These are phyloP conservation scores for Alternaria burnsii DNA, from an alignment of 2,329 filamentous ascomycete species.

Conservation along the genomic window DNA sequence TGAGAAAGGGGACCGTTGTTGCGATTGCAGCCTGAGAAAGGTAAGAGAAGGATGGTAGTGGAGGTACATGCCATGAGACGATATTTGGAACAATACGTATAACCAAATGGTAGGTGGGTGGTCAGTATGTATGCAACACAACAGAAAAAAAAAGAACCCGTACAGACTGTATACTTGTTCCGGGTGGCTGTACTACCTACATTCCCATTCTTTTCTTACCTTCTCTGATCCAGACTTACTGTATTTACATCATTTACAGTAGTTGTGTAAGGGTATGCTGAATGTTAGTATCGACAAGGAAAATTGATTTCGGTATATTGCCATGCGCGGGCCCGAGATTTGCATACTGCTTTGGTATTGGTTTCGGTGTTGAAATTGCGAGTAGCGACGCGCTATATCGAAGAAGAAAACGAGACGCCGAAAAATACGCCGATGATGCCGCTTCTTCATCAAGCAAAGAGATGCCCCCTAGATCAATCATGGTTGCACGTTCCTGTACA, in stretches of 20 bases:
- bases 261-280: neutral
- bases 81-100: neutral
- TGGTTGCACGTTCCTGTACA: neutral
- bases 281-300: neutral
- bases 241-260: too few species aligned
- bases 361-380: neutral
- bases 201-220: neutral
- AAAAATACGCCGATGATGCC: conserved; percentile 1
- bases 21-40: neutral
- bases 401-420: neutral
- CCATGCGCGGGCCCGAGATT: too few species aligned
- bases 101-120: too few species aligned
- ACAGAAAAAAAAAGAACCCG: neutral
- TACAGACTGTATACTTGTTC: neutral
- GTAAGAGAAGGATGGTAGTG: neutral
- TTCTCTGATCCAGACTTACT: neutral
- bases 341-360: too few species aligned
- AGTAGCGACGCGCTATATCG: neutral
- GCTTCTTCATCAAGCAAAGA: conserved; percentile 1
- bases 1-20: neutral
- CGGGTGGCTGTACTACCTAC: neutral
- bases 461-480: neutral
- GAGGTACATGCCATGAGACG: neutral
- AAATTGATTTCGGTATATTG: neutral
- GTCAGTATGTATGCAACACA: neutral